phyloP scores from a whole-genome alignment of 352 stramenopile species.

The Nothophytophthora sp. region DNA sequence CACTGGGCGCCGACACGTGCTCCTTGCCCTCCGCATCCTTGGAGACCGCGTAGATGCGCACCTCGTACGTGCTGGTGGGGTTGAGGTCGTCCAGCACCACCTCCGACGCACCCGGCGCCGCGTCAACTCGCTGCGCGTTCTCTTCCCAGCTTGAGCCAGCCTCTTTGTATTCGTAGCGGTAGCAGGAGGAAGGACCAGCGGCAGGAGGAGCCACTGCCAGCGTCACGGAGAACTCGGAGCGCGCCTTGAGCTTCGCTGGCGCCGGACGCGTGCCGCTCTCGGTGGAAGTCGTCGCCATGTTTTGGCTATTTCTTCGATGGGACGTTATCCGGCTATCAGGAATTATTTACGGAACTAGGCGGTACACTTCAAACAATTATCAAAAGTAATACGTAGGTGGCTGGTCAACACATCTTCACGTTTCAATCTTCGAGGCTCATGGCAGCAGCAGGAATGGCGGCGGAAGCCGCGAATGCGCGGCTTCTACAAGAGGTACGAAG shows the following conservation, averaged over 20 bases:
- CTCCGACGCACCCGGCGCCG: slow-evolving; percentile 34
- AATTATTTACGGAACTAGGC: too few species aligned
- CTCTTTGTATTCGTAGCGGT: slow-evolving; percentile 79
- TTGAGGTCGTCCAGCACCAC: slow-evolving; percentile 86
- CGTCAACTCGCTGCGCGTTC: slow-evolving; percentile 38
- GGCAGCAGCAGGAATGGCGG: slow-evolving; percentile 28
- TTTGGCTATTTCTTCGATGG: neutral
- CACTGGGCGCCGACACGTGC: slow-evolving; percentile 57
- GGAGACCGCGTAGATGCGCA: slow-evolving; percentile 71
- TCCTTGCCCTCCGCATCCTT: slow-evolving; percentile 38
- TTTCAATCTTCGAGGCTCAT: slow-evolving; percentile 6
- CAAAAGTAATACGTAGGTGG: too few species aligned
- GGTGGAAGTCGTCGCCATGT: slow-evolving; percentile 23
- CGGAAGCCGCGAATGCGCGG: slow-evolving; percentile 51
- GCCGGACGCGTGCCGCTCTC: slow-evolving; percentile 24
- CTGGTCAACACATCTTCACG: too few species aligned
- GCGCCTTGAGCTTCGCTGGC: slow-evolving; percentile 71
- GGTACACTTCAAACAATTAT: too few species aligned
- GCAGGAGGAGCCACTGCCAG: slow-evolving; percentile 43
- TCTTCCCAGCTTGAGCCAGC: slow-evolving; percentile 45
- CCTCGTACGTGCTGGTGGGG: slow-evolving; percentile 87
- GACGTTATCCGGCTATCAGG: too few species aligned
- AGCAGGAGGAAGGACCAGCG: slow-evolving; percentile 26
- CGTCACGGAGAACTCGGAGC: slow-evolving; percentile 85
- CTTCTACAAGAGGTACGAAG: slow-evolving; percentile 61